A percentile compares a stretch with the other conserved stretches of the same genome.
These are phyloP conservation scores for Leccinum fallax DNA, from an alignment of 1,284 basidiomycete genomes.

Conservation along the genomic window DNA sequence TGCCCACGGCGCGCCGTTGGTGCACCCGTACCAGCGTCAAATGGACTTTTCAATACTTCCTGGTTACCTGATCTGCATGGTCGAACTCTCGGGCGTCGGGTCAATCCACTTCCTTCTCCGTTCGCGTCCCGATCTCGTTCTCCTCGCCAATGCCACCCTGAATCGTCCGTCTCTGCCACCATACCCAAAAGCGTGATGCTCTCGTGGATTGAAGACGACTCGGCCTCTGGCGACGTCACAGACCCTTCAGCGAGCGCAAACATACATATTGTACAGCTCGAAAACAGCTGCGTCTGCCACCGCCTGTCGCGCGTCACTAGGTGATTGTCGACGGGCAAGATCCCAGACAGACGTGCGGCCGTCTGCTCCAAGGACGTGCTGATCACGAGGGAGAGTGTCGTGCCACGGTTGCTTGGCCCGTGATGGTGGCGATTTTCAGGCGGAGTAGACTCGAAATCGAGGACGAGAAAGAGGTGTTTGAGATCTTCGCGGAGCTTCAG, in stretches of 20 bases:
- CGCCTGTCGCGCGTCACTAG: conserved; percentile 47
- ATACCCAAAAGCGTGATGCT: conserved; percentile 21
- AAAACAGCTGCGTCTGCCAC: conserved; percentile 63
- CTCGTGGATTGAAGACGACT: conserved; percentile 9
- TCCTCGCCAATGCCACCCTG: not conserved
- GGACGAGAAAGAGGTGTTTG: conserved; percentile 24
- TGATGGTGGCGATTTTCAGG: not conserved
- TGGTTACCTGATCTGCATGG: conserved; percentile 4
- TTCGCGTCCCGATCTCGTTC: not conserved
- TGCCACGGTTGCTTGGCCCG: not conserved
- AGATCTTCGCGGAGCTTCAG: conserved; percentile 22
- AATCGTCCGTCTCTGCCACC: conserved; percentile 15
- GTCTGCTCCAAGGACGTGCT: conserved; percentile 42
- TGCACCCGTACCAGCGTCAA: not conserved
- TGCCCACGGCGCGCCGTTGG: not conserved
- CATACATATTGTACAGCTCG: conserved; percentile 56
- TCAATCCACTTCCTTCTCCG: not conserved
- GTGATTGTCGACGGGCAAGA: conserved; percentile 50
- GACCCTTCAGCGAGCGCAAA: conserved; percentile 38
- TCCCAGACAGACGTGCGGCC: conserved; percentile 47
- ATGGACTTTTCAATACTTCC: not conserved
- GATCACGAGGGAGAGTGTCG: conserved; percentile 19
- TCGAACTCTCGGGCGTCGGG: not conserved
- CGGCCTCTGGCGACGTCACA: conserved; percentile 3
- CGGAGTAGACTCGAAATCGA: conserved; percentile 17